Evolutionary conservation across 2,329 filamentous ascomycete genomes (phyloP).

Genomic region (Neophaeococcomyces aloes): DNA sequence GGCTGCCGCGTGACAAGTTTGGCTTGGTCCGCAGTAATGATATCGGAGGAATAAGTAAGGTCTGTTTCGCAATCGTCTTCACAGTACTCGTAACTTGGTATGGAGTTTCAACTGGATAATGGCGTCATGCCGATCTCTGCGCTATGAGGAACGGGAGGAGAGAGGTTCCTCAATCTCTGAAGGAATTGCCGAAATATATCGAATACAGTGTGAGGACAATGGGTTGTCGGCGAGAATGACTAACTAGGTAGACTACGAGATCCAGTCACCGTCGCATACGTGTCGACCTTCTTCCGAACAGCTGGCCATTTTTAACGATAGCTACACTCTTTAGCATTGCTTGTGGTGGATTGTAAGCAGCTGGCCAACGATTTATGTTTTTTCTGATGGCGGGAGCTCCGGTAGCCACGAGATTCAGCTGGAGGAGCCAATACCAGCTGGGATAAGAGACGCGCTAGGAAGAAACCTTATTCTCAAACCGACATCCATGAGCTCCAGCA

Average conservation of each 20-base stretch:
- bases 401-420: not conserved
- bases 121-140: conserved; percentile 1
- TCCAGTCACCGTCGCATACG: no score
- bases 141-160: not conserved
- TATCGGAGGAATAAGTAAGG: not conserved
- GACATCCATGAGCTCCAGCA: not conserved
- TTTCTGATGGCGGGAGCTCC: no score
- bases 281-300: no score
- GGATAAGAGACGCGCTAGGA: not conserved
- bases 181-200: not conserved
- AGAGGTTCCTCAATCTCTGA: not conserved
- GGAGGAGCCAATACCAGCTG: not conserved
- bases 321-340: no score
- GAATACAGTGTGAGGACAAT: not conserved
- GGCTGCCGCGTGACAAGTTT: not conserved
- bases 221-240: no score
- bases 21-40: not conserved
- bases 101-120: not conserved
- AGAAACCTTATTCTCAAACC: not conserved
- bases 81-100: no score
- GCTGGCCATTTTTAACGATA: no score
- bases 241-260: no score
- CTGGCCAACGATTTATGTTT: no score
- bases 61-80: not conserved
- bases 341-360: no score